Evolutionary conservation across 2,329 filamentous ascomycete genomes (phyloP), one percentile per base, ranked within the genome.

Genomic region (Macroventuria anomochaeta): DNA sequence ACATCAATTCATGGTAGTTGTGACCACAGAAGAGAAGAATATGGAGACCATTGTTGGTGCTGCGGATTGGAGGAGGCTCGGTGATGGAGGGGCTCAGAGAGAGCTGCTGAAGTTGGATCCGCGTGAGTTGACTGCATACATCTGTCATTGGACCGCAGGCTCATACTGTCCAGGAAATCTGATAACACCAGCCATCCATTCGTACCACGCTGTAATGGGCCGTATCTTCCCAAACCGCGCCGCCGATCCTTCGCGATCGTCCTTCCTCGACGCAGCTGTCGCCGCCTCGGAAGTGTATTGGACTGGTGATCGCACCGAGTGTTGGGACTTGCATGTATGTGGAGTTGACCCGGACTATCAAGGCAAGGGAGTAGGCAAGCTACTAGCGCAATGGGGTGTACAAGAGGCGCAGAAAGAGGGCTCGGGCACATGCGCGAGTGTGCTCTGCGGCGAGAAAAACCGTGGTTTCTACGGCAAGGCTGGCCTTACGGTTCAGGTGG

Each of bases 321-420:
- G 67, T 31, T 69, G 64, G 61, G 68, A 70, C 31, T 25, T 70
- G 23, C 55, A 68, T 46, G 65, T 69, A 1, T 71, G 68, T 32
- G 68, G 67, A 10, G 62, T 71, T 12, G 52, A 69, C 46, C 76
- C 76, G 1, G 63, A 68, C 1, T 72, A 70, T 36, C 71, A 76
- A 37, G 63, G 68, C 3, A 70, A 71, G 28, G 76, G 76, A 3
- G 64, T 72, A 1, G 76, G 75, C 1, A 67, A 64, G 28, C 61
- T 75, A 29, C 61, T 78, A 23, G 65, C 77, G 25, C 59, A 68
- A 18, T 78, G 74, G 71, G 75, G 77, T 6, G 70, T 69, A 1
- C 51, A 68, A 7, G 63, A 74, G n/a, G 74, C 57, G 1, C 61
- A 71, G 28, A 58, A 61, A 31, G 63, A 75, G 34, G 69, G 61